phyloP scores from a whole-genome alignment of 2,329 filamentous ascomycete genomes.

The Phaeosphaeria sp. region DNA sequence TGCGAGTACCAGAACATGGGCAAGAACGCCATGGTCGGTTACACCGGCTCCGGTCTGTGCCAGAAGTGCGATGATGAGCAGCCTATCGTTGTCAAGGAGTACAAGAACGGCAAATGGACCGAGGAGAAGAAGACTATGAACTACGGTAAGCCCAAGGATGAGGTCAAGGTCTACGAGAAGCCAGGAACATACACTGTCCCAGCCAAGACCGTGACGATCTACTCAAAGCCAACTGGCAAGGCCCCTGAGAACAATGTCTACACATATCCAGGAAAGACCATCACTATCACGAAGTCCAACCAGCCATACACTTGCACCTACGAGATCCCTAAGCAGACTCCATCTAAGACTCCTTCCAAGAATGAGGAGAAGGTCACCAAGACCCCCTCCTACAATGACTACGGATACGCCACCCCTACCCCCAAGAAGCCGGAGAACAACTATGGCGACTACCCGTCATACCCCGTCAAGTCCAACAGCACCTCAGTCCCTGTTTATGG shows the following conservation, averaged over 20 bases:
- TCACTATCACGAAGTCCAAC: constrained; percentile 41
- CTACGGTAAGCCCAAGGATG: constrained; percentile 35
- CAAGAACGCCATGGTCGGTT: constrained; percentile 33
- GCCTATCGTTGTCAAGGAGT: constrained; percentile 37
- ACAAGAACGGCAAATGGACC: constrained; percentile 38
- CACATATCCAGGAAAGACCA: constrained; percentile 33
- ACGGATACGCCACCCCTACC: constrained; percentile 14
- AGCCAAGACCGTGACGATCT: constrained; percentile 33
- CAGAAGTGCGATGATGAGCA: constrained; percentile 29
- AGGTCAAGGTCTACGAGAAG: constrained; percentile 34
- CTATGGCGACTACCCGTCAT: constrained; percentile 7
- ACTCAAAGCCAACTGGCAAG: constrained; percentile 29
- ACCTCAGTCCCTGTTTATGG: constrained; percentile 1
- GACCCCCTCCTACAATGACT: constrained; percentile 12
- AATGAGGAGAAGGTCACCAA: constrained; percentile 9
- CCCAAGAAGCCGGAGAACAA: constrained; percentile 14
- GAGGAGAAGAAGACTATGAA: constrained; percentile 26
- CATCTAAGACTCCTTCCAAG: constrained; percentile 19
- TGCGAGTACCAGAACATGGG: constrained; percentile 38
- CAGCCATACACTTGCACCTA: constrained; percentile 39
- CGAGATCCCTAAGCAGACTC: constrained; percentile 23
- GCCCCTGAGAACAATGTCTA: constrained; percentile 32
- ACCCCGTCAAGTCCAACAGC: constrained; percentile 7
- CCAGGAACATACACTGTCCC: constrained; percentile 40
- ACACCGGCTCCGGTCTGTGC: constrained; percentile 38